Evolutionary conservation across 805 yeast species (phyloP), one percentile per base, ranked within the genome.

Genomic region (Saccharomyces eubayanus): DNA sequence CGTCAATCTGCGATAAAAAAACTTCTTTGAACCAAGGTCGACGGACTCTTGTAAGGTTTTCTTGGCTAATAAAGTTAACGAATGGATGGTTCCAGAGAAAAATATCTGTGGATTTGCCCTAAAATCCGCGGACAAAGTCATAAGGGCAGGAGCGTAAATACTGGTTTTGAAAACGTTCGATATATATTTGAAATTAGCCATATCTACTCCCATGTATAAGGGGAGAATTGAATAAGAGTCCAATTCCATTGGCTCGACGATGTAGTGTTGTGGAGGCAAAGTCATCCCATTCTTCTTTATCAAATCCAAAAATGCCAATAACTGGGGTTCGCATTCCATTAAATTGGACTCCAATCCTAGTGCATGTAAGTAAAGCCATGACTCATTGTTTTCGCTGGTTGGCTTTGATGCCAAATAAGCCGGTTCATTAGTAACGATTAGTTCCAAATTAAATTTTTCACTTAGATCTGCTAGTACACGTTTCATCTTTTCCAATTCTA

Each of bases 201-300:
- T 58, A 28, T 62, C 62, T 12, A 58, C 52, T n/a, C 67, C 67
- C 12, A 57, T 53, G 27, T 58, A 55, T 12, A 54, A 49, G 8
- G 71, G 68, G 27, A 67, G 46, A 2, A 61, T 46, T 14, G 68
- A 59, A 24, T 51, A 47, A 5, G 67, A 58, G 12, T 57, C 58
- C 28, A 67, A 29, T n/a, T 56, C 57, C 14, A 65, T 47, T 41
- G 49, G 54, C 51, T 63, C 60, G 14, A 65, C 53, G 29, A 64
- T 53, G n/a, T 53, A 36, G 29, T 47, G 51, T 11, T 40, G 21
- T 11, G 53, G 43, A 6, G 57, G 30, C 12, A 41, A 27, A 46
- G 29, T 46, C 30, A 28, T 46, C 8, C 48, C 11, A 16, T 41
- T 41, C 6, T 24, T 20, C 14, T 31, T 53, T n/a, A 57, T 49